A percentile compares a stretch with the other conserved stretches of the same genome.
Evolutionary conservation across 2,329 filamentous ascomycete genomes (phyloP).

Genomic region (Trichoderma cornu-damae): DNA sequence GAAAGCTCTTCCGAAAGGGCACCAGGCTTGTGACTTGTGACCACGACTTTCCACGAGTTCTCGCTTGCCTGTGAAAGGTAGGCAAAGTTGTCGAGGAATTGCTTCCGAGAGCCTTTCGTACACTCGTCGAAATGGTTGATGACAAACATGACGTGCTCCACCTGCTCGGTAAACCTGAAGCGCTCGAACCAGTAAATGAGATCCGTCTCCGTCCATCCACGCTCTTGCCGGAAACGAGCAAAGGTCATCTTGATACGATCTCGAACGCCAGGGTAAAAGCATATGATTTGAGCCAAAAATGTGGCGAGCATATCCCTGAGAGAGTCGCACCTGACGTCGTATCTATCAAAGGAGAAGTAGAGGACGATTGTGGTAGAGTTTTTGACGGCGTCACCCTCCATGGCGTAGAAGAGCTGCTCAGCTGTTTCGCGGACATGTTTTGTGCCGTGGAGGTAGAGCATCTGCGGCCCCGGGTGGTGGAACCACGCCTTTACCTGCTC

Average conservation of each 20-base stretch:
- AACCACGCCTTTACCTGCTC: constrained; percentile 8
- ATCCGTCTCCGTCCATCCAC: constrained; percentile 20
- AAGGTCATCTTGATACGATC: constrained; percentile 14
- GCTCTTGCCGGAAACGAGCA: constrained; percentile 10
- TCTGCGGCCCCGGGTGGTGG: constrained; percentile 11
- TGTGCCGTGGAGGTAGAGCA: constrained; percentile 19
- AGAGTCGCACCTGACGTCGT: constrained; percentile 17
- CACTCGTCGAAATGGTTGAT: constrained; percentile 20
- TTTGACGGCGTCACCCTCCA: constrained; percentile 10
- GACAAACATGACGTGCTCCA: constrained; percentile 19
- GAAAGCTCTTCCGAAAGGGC: constrained; percentile 15
- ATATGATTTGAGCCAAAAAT: constrained; percentile 17
- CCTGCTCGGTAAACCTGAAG: constrained; percentile 16
- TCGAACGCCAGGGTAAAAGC: constrained; percentile 4
- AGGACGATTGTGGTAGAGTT: constrained; percentile 3
- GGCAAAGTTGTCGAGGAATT: constrained; percentile 18
- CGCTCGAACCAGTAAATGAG: constrained; percentile 18
- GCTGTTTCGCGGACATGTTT: constrained; percentile 14
- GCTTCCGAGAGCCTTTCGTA: constrained; percentile 18
- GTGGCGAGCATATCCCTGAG: constrained; percentile 20
- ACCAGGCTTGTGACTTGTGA: constrained; percentile 17
- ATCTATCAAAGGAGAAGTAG: constrained; percentile 19
- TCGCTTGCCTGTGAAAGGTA: constrained; percentile 15
- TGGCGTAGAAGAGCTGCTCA: constrained; percentile 18
- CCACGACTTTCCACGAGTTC: constrained; percentile 16